Evolutionary conservation across 768 basidiomycete genomes (phyloP).

Genomic region (Leccinum ochraceum): DNA sequence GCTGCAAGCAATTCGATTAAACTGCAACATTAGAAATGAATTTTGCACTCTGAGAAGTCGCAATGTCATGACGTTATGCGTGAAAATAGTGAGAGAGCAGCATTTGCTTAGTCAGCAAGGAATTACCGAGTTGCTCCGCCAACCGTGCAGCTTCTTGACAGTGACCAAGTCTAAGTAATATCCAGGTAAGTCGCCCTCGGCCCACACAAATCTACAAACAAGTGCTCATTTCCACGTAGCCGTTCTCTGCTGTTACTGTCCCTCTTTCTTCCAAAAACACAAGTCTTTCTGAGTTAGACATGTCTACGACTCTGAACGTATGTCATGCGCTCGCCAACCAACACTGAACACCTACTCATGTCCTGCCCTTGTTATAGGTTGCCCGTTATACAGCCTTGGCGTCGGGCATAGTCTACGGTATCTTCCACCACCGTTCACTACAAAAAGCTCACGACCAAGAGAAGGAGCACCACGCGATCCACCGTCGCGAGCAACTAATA

Average conservation of each 20-base stretch:
- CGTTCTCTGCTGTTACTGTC: slow-evolving; percentile 16
- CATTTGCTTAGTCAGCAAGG: slow-evolving; percentile 32
- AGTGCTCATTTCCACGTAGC: slow-evolving; percentile 11
- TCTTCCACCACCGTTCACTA: slow-evolving; percentile 88
- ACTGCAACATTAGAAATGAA: neutral
- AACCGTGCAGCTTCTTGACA: slow-evolving; percentile 14
- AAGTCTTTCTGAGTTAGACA: slow-evolving; percentile 31
- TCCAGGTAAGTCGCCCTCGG: slow-evolving; percentile 9
- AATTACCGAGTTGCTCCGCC: slow-evolving; percentile 32
- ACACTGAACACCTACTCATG: slow-evolving; percentile 3
- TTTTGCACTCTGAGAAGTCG: too few relatives aligned
- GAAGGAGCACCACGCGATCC: slow-evolving; percentile 70
- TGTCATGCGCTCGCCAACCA: slow-evolving; percentile 29
- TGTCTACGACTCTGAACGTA: slow-evolving; percentile 82
- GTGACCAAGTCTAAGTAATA: slow-evolving; percentile 5
- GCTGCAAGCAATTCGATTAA: neutral
- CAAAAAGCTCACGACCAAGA: slow-evolving; percentile 79
- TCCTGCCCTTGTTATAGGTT: slow-evolving; percentile 53
- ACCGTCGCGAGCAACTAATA: slow-evolving; percentile 75
- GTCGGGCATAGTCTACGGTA: slow-evolving; percentile 87
- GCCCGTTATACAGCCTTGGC: slow-evolving; percentile 91
- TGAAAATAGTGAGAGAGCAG: too few relatives aligned
- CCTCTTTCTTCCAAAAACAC: slow-evolving; percentile 15
- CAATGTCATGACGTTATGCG: too few relatives aligned
- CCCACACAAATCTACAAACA: neutral